Evolutionary conservation across 192 early-diverging fungal genomes (phyloP).

Genomic region (Cladochytrium replicatum): DNA sequence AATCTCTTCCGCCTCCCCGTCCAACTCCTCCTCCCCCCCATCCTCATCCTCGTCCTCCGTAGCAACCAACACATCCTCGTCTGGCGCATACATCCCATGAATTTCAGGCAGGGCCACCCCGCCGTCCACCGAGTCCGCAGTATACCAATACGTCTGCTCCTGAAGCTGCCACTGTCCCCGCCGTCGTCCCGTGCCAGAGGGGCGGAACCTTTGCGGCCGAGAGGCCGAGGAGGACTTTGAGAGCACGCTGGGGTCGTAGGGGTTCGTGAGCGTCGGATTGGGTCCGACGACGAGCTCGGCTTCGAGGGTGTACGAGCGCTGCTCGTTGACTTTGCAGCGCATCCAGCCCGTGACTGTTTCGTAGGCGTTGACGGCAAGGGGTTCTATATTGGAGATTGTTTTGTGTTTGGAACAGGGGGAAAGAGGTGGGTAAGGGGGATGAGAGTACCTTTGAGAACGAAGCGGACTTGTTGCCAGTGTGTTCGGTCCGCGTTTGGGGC

Average conservation of each 20-base stretch:
- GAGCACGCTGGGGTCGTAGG: conserved; percentile 23
- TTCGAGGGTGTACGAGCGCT: conserved; percentile 82
- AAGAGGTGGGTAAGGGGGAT: background rate
- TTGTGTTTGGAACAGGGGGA: background rate
- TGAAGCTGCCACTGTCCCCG: conserved; percentile 80
- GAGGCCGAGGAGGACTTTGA: conserved; percentile 24
- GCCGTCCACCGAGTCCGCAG: conserved; percentile 6
- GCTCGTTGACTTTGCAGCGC: conserved; percentile 76
- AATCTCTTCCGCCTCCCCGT: too few species aligned
- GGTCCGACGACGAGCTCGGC: conserved; percentile 57
- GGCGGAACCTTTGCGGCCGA: conserved; percentile 4
- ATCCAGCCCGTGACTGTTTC: conserved; percentile 78
- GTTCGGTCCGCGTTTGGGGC: conserved; percentile 76
- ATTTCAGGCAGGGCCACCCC: conserved; percentile 28
- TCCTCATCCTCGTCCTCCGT: too few species aligned
- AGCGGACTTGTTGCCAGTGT: conserved; percentile 97
- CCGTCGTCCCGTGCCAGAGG: conserved; percentile 25
- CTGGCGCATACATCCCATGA: conserved; percentile 18
- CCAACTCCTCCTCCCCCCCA: too few species aligned
- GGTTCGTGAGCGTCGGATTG: conserved; percentile 34
- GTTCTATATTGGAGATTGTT: conserved; percentile 39
- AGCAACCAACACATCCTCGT: too few species aligned
- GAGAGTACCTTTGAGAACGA: conserved; percentile 60
- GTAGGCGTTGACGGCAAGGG: conserved; percentile 87
- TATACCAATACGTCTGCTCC: conserved; percentile 59